Evolutionary conservation across 176 grass and related monocot species (phyloP).

Genomic region (Poa pratensis): DNA sequence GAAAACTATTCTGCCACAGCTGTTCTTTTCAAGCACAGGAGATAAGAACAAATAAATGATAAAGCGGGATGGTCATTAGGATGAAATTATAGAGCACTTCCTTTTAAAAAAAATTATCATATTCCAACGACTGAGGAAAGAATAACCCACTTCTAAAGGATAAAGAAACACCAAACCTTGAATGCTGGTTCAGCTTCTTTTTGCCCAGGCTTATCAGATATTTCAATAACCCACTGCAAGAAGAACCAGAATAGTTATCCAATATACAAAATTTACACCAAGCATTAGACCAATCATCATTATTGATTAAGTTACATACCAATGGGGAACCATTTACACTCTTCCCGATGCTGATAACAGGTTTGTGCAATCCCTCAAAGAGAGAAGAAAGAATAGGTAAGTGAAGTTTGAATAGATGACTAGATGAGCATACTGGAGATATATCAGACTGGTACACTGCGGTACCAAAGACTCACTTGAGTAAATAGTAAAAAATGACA

Average conservation of each 20-base stretch:
- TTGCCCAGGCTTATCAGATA: constrained; percentile 87
- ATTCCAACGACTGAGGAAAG: background rate
- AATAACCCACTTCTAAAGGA: background rate
- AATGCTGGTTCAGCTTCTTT: constrained; percentile 91
- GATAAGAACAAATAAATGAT: constrained; percentile 29
- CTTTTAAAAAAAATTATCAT: background rate
- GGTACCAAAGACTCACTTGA: background rate
- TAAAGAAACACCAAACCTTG: constrained; percentile 58
- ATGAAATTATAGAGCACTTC: constrained; percentile 1
- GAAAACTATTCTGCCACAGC: constrained; percentile 5
- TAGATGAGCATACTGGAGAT: constrained; percentile 25
- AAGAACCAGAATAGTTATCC: constrained; percentile 38
- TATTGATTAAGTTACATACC: constrained; percentile 54
- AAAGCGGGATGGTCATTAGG: background rate
- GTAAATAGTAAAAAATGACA: background rate
- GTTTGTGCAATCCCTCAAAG: constrained; percentile 89
- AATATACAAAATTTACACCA: constrained; percentile 29
- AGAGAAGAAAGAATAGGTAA: constrained; percentile 79
- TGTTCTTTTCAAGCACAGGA: constrained; percentile 7
- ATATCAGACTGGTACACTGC: constrained; percentile 4
- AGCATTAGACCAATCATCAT: background rate
- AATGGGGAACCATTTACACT: constrained; percentile 81
- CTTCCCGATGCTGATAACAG: constrained; percentile 92
- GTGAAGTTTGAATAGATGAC: constrained; percentile 40
- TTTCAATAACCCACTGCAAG: constrained; percentile 90